Percentiles rank a stretch among this genome's conserved stretches.
Evolutionary conservation across 2,329 filamentous ascomycete genomes (phyloP).

Genomic region (Trichoderma simmonsii): DNA sequence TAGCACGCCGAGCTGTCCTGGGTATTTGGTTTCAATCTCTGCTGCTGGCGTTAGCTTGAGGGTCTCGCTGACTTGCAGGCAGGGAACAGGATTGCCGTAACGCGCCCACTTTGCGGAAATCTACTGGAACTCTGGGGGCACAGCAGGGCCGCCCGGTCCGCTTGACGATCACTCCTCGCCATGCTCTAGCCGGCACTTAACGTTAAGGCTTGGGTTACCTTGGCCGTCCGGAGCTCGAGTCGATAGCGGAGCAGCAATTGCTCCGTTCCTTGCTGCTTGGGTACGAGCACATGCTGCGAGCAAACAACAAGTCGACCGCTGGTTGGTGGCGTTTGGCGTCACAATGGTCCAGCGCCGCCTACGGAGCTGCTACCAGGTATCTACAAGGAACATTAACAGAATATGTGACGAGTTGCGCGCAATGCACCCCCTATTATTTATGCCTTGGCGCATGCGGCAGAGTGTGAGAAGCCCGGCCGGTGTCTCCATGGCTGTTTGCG

Average conservation of each 20-base stretch:
- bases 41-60: neutral
- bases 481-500: neutral
- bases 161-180: conserved; percentile 8
- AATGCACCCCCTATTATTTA: neutral
- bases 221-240: neutral
- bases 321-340: conserved; percentile 6
- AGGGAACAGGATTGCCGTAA: neutral
- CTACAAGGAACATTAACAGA: neutral
- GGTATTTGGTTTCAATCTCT: neutral
- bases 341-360: neutral
- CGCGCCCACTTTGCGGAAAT: conserved; percentile 15
- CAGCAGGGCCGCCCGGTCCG: conserved; percentile 12
- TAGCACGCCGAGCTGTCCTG: neutral
- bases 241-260: neutral
- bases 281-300: neutral
- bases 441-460: neutral
- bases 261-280: neutral
- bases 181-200: conserved; percentile 4
- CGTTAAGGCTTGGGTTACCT: neutral
- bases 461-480: neutral
- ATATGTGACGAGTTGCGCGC: neutral
- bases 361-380: neutral
- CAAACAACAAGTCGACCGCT: neutral
- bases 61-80: conserved; percentile 16
- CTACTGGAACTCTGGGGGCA: neutral